phyloP scores from a whole-genome alignment of 805 yeast species.

The Metahyphopichia silvanorum region DNA sequence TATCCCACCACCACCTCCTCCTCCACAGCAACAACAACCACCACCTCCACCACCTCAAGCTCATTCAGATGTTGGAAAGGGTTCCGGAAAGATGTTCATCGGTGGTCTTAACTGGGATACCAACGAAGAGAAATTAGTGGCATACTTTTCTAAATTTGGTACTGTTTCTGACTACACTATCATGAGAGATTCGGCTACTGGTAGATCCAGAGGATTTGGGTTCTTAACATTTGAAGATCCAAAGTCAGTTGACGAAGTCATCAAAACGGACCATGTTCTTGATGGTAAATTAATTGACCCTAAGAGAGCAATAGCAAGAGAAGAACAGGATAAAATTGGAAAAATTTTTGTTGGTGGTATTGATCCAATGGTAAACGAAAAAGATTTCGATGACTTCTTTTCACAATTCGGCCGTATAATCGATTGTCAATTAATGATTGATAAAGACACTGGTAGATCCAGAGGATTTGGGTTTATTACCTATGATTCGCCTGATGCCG shows the following conservation, averaged over 20 bases:
- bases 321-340: constrained; percentile 95
- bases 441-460: constrained; percentile 94
- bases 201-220: constrained; percentile 93
- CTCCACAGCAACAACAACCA: constrained; percentile 11
- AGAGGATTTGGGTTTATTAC: constrained; percentile 98
- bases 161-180: constrained; percentile 84
- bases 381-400: constrained; percentile 83
- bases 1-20: constrained; percentile 22
- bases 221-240: constrained; percentile 83
- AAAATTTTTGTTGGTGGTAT: constrained; percentile 97
- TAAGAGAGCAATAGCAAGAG: constrained; percentile 94
- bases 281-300: constrained; percentile 98
- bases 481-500: constrained; percentile 91
- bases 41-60: constrained; percentile 13
- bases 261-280: constrained; percentile 79
- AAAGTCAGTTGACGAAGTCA: constrained; percentile 80
- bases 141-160: constrained; percentile 85
- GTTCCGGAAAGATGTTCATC: constrained; percentile 87
- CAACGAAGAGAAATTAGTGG: constrained; percentile 78
- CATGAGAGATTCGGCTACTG: constrained; percentile 86
- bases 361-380: constrained; percentile 88
- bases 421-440: constrained; percentile 96
- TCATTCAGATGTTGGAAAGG: constrained; percentile 42
- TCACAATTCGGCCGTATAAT: constrained; percentile 85
- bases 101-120: constrained; percentile 99